These are phyloP conservation scores for Ascochyta clinopodiicola DNA, from an alignment of 2,329 filamentous ascomycete genomes.

Conservation along the genomic window DNA sequence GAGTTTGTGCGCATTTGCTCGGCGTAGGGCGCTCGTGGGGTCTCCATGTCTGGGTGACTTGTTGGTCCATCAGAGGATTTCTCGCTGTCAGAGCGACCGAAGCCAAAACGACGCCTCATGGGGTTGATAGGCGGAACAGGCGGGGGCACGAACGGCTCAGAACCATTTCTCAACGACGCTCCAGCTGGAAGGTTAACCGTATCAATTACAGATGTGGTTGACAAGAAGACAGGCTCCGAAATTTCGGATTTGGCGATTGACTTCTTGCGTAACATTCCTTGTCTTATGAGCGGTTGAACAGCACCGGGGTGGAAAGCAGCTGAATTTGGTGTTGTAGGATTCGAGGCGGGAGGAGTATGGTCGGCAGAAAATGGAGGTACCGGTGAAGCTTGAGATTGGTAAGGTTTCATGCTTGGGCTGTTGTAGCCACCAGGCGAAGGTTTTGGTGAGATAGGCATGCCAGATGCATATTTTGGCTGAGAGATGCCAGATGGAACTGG, in stretches of 20 bases:
- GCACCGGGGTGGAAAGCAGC: constrained; percentile 41
- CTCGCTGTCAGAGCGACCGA: constrained; percentile 48
- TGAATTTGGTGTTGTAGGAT: constrained; percentile 52
- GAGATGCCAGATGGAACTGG: constrained; percentile 28
- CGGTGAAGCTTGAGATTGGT: constrained; percentile 52
- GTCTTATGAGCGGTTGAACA: constrained; percentile 37
- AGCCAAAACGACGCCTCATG: constrained; percentile 59
- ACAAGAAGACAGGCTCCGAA: constrained; percentile 64
- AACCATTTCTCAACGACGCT: constrained; percentile 61
- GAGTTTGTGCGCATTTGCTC: constrained; percentile 51
- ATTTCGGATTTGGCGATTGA: constrained; percentile 67
- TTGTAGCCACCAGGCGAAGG: constrained; percentile 46
- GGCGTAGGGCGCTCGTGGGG: constrained; percentile 41
- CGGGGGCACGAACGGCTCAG: constrained; percentile 42
- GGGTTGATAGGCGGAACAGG: constrained; percentile 67
- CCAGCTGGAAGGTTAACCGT: constrained; percentile 64
- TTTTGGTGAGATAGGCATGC: constrained; percentile 43
- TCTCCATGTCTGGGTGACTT: constrained; percentile 40
- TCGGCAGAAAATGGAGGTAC: constrained; percentile 58
- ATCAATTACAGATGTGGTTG: constrained; percentile 64
- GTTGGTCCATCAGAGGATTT: constrained; percentile 46
- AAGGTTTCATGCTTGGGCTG: constrained; percentile 41
- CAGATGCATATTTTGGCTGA: constrained; percentile 34
- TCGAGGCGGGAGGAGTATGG: constrained; percentile 61
- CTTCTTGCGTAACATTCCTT: constrained; percentile 58